phyloP scores from a whole-genome alignment of 2,329 filamentous ascomycete genomes.

The Colletotrichum horii region DNA sequence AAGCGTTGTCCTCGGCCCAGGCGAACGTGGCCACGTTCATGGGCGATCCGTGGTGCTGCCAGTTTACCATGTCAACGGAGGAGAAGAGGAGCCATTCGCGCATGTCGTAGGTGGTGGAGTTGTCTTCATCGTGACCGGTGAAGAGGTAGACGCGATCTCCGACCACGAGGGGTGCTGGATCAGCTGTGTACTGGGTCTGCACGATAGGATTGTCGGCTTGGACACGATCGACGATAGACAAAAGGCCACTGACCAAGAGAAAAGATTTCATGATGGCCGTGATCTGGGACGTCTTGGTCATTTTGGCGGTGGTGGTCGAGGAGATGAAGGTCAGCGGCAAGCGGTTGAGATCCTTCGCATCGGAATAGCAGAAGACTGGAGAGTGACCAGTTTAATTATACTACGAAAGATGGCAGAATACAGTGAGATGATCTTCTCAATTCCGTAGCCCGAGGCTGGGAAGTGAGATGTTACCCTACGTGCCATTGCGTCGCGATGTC shows the following conservation, averaged over 20 bases:
- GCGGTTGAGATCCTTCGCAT: background rate
- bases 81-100: slow-evolving; percentile 38
- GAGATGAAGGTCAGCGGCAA: background rate
- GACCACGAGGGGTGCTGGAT: slow-evolving; percentile 33
- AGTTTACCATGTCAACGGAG: slow-evolving; percentile 37
- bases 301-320: background rate
- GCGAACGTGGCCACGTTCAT: slow-evolving; percentile 31
- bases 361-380: background rate
- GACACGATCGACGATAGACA: background rate
- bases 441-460: background rate
- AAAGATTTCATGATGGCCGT: background rate
- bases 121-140: slow-evolving; percentile 35
- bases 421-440: background rate
- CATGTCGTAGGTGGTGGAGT: slow-evolving; percentile 30
- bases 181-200: background rate
- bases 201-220: background rate
- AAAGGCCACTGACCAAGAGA: background rate
- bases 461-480: background rate
- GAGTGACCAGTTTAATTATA: background rate
- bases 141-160: slow-evolving; percentile 33
- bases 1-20: slow-evolving; percentile 39
- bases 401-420: background rate
- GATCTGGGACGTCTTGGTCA: background rate
- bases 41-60: slow-evolving; percentile 32
- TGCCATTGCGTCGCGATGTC: background rate